Evolutionary conservation across 2,329 filamentous ascomycete genomes (phyloP), one percentile per base, ranked within the genome.

Genomic region (Zasmidium citrigriseum): DNA sequence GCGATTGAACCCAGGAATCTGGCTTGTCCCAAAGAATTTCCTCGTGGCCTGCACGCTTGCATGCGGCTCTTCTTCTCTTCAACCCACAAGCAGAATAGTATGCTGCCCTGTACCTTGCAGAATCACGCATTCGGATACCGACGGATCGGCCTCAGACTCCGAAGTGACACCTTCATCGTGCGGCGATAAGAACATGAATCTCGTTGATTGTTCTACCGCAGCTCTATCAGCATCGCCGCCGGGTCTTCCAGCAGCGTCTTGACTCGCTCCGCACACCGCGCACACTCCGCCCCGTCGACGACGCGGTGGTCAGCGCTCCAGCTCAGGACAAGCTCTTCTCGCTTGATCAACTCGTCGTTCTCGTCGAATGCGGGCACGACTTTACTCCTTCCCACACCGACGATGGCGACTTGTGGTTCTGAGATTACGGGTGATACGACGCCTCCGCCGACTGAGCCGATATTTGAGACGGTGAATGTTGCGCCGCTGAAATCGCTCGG

Each of bases 271-370:
- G 91, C 92, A 73, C 93, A 93, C 65, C 93, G 84, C 20, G 95
- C 95, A 84, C 96, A 91, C 60, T 93, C 96, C 48, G 93, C 93
- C 1, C 95, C 95, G 76, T 99, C 95, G 48, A 98, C 87, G 54
- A 98, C 90, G 20, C 95, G 82, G 76, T 99, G 95, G 75, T 98
- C 93, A 4, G 93, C 93, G 73, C 90, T 93, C 93, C 93, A 98
- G 76, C 93, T 98, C 68, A 98, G 91, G 71, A 96, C 92, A 72
- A 89, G 88, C 61, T 96, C 83, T 70, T 96, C 88, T 73, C 86
- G 90, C 76, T 85, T 86, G 12, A 93, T 82, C 12, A 98, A 79
- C 72, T 76, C 72, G 2, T 75, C 79, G 44, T 75, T 67, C 60
- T 77, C 74, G 22, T 75, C 76, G 75, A 98, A 98, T 2, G 91